Evolutionary conservation across 1,284 basidiomycete species (phyloP), one percentile per base, ranked within the genome.

Genomic region (Uromyces viciae-fabae): DNA sequence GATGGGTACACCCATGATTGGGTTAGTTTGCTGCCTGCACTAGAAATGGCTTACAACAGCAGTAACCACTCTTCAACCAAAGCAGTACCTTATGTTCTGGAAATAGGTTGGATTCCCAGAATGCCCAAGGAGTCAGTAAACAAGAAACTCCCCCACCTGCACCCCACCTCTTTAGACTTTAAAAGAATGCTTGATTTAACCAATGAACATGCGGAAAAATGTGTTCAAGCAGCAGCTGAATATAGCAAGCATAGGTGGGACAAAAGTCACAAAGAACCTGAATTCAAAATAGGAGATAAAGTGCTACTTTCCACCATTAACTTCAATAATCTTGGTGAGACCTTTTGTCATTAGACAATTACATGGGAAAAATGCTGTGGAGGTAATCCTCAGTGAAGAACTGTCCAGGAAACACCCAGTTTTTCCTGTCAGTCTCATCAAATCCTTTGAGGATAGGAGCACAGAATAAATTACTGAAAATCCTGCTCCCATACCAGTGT

Each of bases 1-100:
- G 69, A 72, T 22, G 69, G 69, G 1, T 72, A 72, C 42, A 72
- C 69, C 25, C 69, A 72, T 49, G 69, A 72, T 33, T 72, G 69
- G 9, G 42, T 42, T 15, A 19, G 40, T 52, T 7, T 72, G 15
- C 3, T 72, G 49, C 69, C 69, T 2, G 43, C 43, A 1, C 22
- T 72, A 2, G 43, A 72, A 43, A 0, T 72, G n/a, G 2, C 69
- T 19, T 72, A 72, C 8, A 72, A 33, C 5, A 72, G 15, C 22
- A 46, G 38, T 46, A n/a, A 1, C n/a, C 69, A 72, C 8, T 42
- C 2, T 31, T 46, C 69, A 19, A 49, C 46, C 22, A 22, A 22
- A 22, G 22, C 11, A 49, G 46, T 22, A 11, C 46, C 46, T 49
- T 11, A 43, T 42, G 25, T 68, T 22, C 19, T 68, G 5, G 64